Percentiles rank a stretch among this genome's conserved stretches.
These are phyloP conservation scores for Arachnomyces sp. DNA, from an alignment of 2,329 filamentous ascomycete species.

Conservation along the genomic window DNA sequence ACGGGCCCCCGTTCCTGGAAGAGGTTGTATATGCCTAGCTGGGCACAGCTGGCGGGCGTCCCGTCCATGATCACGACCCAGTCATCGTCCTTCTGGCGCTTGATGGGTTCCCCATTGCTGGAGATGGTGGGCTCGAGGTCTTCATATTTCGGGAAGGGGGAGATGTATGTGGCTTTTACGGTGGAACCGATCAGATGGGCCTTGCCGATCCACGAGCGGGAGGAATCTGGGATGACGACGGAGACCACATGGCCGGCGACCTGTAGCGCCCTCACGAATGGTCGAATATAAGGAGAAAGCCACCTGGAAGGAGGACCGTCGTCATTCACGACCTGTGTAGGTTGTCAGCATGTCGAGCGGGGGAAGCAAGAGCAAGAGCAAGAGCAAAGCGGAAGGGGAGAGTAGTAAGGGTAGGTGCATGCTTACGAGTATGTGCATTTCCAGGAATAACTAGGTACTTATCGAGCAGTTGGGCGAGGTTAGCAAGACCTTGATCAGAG, in stretches of 20 bases:
- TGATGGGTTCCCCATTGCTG: conserved; percentile 49
- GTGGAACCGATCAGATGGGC: conserved; percentile 85
- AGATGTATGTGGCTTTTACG: conserved; percentile 69
- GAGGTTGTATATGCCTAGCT: conserved; percentile 69
- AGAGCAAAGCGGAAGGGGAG: conserved; percentile 9
- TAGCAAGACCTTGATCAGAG: no score
- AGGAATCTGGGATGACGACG: conserved; percentile 76
- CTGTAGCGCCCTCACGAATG: conserved; percentile 60
- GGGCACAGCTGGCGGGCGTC: conserved; percentile 66
- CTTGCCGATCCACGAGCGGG: conserved; percentile 94
- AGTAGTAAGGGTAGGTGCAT: background rate
- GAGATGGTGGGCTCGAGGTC: conserved; percentile 30
- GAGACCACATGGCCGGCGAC: conserved; percentile 70
- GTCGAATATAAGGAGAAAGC: conserved; percentile 67
- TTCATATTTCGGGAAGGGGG: conserved; percentile 44
- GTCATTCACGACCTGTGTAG: conserved; percentile 49
- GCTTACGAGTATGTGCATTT: conserved; percentile 42
- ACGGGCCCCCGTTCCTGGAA: conserved; percentile 59
- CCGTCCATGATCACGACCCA: conserved; percentile 66
- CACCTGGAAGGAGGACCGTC: conserved; percentile 65
- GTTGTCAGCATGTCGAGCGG: conserved; percentile 2
- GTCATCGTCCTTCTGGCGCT: conserved; percentile 44
- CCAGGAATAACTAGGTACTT: background rate
- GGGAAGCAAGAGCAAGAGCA: conserved; percentile 6
- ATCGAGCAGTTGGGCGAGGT: background rate